phyloP scores from a whole-genome alignment of 768 basidiomycete genomes.

The Termitomyces sp. region DNA sequence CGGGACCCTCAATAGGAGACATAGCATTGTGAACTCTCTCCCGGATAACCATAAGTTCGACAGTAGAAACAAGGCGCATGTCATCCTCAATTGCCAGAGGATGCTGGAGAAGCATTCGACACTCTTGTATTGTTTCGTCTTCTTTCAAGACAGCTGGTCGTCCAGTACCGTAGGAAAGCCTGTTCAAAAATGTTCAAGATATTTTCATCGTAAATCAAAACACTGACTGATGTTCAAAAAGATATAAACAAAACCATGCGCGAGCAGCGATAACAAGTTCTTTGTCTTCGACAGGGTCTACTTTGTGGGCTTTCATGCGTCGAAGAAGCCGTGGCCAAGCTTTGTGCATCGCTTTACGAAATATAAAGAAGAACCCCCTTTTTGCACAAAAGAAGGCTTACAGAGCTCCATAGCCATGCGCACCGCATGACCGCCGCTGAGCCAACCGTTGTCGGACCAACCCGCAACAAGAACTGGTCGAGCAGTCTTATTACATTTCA shows the following conservation, averaged over 20 bases:
- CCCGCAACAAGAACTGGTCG: slow-evolving; percentile 81
- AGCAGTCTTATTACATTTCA: slow-evolving; percentile 4
- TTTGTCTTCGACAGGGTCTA: slow-evolving; percentile 56
- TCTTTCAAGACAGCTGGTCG: slow-evolving; percentile 90
- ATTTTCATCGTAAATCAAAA: not conserved
- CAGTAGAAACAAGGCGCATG: slow-evolving; percentile 91
- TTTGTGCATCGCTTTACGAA: slow-evolving; percentile 70
- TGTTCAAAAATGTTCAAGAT: slow-evolving; percentile 21
- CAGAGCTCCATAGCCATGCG: slow-evolving; percentile 95
- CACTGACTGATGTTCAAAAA: slow-evolving; percentile 91
- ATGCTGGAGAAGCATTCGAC: slow-evolving; percentile 75
- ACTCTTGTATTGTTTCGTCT: slow-evolving; percentile 85
- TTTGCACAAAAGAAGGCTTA: slow-evolving; percentile 27
- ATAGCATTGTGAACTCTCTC: slow-evolving; percentile 82
- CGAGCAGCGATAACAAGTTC: slow-evolving; percentile 78
- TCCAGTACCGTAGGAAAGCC: slow-evolving; percentile 92
- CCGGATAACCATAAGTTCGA: slow-evolving; percentile 87
- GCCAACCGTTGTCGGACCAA: slow-evolving; percentile 95
- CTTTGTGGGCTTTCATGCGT: slow-evolving; percentile 69
- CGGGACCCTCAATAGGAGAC: slow-evolving; percentile 72
- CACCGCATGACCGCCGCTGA: slow-evolving; percentile 94
- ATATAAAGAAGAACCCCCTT: not conserved
- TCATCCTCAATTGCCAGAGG: slow-evolving; percentile 90
- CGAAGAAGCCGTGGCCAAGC: slow-evolving; percentile 82
- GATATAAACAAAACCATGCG: slow-evolving; percentile 91